These are phyloP conservation scores for Excoecaria agallocha DNA, from an alignment of 345 rosid genomes.

Conservation along the genomic window DNA sequence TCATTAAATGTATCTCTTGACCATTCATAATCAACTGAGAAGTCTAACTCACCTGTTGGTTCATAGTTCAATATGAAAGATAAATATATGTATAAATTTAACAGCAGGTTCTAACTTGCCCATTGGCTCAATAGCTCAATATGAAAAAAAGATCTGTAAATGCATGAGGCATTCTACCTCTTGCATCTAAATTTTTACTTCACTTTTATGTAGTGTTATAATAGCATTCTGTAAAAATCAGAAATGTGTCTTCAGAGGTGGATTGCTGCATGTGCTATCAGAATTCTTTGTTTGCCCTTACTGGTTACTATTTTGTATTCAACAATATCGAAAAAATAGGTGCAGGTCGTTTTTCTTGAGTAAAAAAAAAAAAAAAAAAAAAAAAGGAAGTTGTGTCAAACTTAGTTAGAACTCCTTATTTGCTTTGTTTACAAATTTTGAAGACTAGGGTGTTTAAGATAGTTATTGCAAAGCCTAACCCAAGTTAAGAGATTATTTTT, in stretches of 20 bases:
- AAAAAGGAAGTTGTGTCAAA: too few relatives aligned
- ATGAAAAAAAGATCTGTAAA: too few relatives aligned
- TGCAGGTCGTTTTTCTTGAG: background rate
- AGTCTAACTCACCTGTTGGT: background rate
- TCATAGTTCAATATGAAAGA: background rate
- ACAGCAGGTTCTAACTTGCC: too few relatives aligned
- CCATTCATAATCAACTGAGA: too few relatives aligned
- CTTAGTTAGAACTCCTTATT: too few relatives aligned
- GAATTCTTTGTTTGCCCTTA: background rate
- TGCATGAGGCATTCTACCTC: background rate
- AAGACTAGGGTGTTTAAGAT: background rate
- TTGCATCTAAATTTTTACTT: background rate
- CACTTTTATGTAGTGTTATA: background rate
- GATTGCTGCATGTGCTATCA: background rate
- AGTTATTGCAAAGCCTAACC: background rate
- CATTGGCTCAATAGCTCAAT: too few relatives aligned
- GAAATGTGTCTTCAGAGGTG: background rate
- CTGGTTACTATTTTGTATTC: background rate
- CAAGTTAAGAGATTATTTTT: too few relatives aligned
- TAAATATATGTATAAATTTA: background rate
- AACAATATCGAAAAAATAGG: background rate
- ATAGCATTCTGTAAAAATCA: too few relatives aligned
- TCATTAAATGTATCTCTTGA: background rate
- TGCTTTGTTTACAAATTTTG: background rate
- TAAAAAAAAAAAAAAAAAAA: too few relatives aligned